A percentile compares a stretch with the other conserved stretches of the same genome.
Evolutionary conservation across 306 rosid genomes (phyloP).

Genomic region (Pyrus betulifolia): DNA sequence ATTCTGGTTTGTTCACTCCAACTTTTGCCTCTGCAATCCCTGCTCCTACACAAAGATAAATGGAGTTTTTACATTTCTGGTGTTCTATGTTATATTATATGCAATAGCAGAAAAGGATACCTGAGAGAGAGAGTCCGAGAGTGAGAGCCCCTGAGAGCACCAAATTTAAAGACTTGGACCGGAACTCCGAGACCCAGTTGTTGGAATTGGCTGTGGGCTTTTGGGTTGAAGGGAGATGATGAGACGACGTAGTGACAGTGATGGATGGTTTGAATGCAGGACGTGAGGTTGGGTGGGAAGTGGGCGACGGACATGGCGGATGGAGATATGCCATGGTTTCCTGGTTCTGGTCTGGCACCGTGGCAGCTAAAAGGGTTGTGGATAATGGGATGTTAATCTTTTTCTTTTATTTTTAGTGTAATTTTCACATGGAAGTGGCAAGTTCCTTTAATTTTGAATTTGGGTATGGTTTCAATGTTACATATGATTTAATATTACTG

Average conservation of each 20-base stretch:
- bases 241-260: constrained; percentile 11
- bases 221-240: constrained; percentile 24
- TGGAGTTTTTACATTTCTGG: background rate
- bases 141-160: constrained; percentile 65
- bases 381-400: background rate
- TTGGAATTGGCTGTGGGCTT: constrained; percentile 2
- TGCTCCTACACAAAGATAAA: constrained; percentile 26
- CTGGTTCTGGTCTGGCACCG: background rate
- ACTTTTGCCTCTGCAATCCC: constrained; percentile 60
- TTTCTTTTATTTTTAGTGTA: background rate
- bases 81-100: background rate
- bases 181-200: constrained; percentile 20
- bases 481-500: too few relatives aligned
- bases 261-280: constrained; percentile 6
- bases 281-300: constrained; percentile 11
- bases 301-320: constrained; percentile 27
- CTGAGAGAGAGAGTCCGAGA: constrained; percentile 54
- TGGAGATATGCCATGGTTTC: constrained; percentile 36
- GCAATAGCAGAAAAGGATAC: constrained; percentile 4
- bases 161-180: constrained; percentile 42
- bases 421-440: background rate
- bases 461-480: too few relatives aligned
- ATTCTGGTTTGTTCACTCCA: constrained; percentile 86
- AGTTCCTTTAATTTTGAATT: too few relatives aligned
- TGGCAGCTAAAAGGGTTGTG: background rate